A percentile compares a stretch with the other conserved stretches of the same genome.
Evolutionary conservation across 306 rosid species (phyloP).

Genomic region (Corylus heterophylla): DNA sequence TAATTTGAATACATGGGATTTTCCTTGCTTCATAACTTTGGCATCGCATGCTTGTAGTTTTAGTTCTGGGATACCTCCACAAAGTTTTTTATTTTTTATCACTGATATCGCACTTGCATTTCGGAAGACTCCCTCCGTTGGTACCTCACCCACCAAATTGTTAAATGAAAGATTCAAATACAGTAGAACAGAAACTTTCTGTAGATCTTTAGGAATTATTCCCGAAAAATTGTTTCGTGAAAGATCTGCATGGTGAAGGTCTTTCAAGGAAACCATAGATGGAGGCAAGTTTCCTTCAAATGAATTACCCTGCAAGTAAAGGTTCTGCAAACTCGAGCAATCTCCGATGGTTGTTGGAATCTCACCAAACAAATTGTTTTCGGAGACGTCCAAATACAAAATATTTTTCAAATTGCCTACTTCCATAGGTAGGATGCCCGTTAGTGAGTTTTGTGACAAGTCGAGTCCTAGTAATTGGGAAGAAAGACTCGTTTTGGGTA

Average conservation of each 20-base stretch:
- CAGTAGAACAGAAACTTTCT: too few relatives aligned
- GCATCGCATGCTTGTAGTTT: slow-evolving; percentile 5
- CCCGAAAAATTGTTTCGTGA: too few relatives aligned
- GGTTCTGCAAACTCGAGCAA: slow-evolving; percentile 30
- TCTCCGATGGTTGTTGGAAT: slow-evolving; percentile 38
- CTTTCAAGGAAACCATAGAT: too few relatives aligned
- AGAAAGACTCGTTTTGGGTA: slow-evolving; percentile 21
- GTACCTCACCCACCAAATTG: too few relatives aligned
- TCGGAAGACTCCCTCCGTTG: slow-evolving; percentile 23
- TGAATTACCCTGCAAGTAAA: slow-evolving; percentile 9
- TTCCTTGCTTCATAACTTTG: slow-evolving; percentile 14
- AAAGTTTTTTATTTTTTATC: slow-evolving; percentile 17
- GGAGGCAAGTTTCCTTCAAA: too few relatives aligned
- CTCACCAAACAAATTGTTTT: slow-evolving; percentile 24
- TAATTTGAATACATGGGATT: neutral
- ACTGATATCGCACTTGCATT: slow-evolving; percentile 22
- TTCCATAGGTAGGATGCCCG: slow-evolving; percentile 23
- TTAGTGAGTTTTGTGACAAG: slow-evolving; percentile 36
- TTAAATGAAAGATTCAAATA: too few relatives aligned
- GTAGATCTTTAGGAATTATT: too few relatives aligned
- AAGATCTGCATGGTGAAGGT: too few relatives aligned
- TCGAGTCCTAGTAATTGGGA: slow-evolving; percentile 13
- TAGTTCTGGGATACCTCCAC: slow-evolving; percentile 11
- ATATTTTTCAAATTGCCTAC: slow-evolving; percentile 1
- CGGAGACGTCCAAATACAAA: slow-evolving; percentile 22